phyloP scores from a whole-genome alignment of 108 stramenopile genomes.

The Cyclotella cryptica region DNA sequence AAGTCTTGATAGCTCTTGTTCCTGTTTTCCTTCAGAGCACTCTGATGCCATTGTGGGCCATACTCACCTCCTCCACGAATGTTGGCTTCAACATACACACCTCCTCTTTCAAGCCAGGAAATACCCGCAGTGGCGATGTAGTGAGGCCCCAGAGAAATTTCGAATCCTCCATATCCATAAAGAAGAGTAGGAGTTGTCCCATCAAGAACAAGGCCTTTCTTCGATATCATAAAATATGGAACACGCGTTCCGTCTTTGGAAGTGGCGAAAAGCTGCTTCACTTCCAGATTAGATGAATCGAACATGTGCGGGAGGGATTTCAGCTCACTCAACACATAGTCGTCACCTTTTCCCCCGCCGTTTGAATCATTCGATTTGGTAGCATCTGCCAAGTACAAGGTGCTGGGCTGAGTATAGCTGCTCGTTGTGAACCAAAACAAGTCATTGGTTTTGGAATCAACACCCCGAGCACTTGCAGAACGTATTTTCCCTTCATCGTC shows the following conservation, averaged over 20 bases:
- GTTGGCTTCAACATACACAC: constrained; percentile 94
- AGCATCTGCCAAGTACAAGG: constrained; percentile 76
- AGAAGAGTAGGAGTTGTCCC: constrained; percentile 57
- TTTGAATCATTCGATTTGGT: constrained; percentile 44
- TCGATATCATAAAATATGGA: constrained; percentile 67
- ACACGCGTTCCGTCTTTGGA: constrained; percentile 87
- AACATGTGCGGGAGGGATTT: constrained; percentile 76
- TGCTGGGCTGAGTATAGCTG: constrained; percentile 75
- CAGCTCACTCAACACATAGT: constrained; percentile 57
- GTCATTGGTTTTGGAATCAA: constrained; percentile 71
- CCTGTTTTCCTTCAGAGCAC: constrained; percentile 81
- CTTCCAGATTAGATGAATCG: constrained; percentile 64
- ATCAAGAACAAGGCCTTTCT: constrained; percentile 48
- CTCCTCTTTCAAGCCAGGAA: constrained; percentile 92
- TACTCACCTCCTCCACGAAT: constrained; percentile 97
- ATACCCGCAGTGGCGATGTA: constrained; percentile 83
- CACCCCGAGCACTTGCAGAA: constrained; percentile 56
- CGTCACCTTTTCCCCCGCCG: constrained; percentile 40
- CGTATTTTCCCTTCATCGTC: constrained; percentile 74
- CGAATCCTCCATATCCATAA: constrained; percentile 97
- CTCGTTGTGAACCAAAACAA: constrained; percentile 79
- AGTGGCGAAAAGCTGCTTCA: constrained; percentile 74
- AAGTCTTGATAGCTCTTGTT: constrained; percentile 98
- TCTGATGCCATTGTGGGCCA: constrained; percentile 91
- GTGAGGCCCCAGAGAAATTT: constrained; percentile 90